A percentile compares a stretch with the other conserved stretches of the same genome.
Evolutionary conservation across 208 protist genomes (phyloP).

Genomic region (Trypanosoma theileri): DNA sequence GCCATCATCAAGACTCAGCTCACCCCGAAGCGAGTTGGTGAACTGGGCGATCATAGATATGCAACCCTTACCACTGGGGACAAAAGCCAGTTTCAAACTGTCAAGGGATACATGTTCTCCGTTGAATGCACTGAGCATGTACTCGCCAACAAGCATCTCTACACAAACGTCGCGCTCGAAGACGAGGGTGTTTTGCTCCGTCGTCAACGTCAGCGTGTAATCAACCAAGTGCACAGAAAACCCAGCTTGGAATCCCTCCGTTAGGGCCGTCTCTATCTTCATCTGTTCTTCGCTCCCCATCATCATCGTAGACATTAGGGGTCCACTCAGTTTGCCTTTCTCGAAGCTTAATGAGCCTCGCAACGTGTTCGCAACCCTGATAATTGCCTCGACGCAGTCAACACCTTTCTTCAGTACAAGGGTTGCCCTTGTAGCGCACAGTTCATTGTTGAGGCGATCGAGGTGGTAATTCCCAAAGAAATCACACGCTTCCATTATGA

Average conservation of each 20-base stretch:
- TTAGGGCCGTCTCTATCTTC: conserved; percentile 49
- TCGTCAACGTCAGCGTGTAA: conserved; percentile 50
- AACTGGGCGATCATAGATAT: conserved; percentile 51
- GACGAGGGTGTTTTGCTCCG: conserved; percentile 41
- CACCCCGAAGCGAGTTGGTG: conserved; percentile 56
- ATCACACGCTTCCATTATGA: conserved; percentile 26
- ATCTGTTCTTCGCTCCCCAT: conserved; percentile 39
- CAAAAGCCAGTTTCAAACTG: conserved; percentile 46
- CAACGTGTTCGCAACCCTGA: conserved; percentile 48
- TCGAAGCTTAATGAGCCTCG: conserved; percentile 37
- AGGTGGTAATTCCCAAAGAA: conserved; percentile 61
- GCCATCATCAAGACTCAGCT: conserved; percentile 46
- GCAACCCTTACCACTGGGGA: conserved; percentile 38
- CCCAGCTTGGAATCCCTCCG: conserved; percentile 45
- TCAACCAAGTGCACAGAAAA: conserved; percentile 41
- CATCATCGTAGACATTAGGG: conserved; percentile 43
- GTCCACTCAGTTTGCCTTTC: conserved; percentile 36
- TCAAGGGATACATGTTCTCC: conserved; percentile 37
- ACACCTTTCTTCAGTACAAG: conserved; percentile 38
- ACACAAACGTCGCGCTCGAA: conserved; percentile 40
- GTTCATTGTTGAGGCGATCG: conserved; percentile 47
- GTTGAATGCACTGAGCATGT: conserved; percentile 58
- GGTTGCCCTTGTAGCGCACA: conserved; percentile 24
- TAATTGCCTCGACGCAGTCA: conserved; percentile 36
- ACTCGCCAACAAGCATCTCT: conserved; percentile 53